A percentile compares a stretch with the other conserved stretches of the same genome.
These are phyloP conservation scores for Pugionium cornutum DNA, from an alignment of 345 rosid species.

Conservation along the genomic window DNA sequence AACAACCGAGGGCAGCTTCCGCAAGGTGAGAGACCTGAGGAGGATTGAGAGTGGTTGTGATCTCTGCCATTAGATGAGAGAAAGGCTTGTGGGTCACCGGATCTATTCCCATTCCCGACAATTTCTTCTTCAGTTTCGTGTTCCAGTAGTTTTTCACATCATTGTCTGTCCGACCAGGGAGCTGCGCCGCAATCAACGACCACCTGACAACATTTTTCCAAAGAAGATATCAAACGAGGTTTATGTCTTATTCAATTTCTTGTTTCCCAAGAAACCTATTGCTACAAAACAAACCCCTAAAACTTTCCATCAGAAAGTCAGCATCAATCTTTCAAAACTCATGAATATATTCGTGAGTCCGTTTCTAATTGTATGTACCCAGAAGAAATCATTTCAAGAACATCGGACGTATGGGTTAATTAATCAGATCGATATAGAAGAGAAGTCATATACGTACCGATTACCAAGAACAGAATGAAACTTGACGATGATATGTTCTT, in stretches of 20 bases:
- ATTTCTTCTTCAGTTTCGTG: constrained; percentile 91
- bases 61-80: constrained; percentile 98
- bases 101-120: constrained; percentile 92
- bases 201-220: constrained; percentile 51
- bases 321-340: not conserved
- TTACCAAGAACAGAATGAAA: constrained; percentile 93
- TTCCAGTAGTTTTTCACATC: constrained; percentile 96
- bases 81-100: constrained; percentile 98
- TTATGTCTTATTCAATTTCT: not conserved
- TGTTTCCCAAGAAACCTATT: constrained; percentile 3
- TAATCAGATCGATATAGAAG: not conserved
- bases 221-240: not conserved
- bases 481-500: constrained; percentile 83
- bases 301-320: no score
- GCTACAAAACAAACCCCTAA: not conserved
- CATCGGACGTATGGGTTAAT: not conserved
- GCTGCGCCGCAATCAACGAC: constrained; percentile 90
- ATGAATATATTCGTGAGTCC: not conserved
- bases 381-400: not conserved
- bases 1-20: constrained; percentile 97
- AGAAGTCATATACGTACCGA: constrained; percentile 44
- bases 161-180: constrained; percentile 88
- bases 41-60: constrained; percentile 86
- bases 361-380: not conserved
- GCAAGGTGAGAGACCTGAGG: constrained; percentile 93